Percentiles rank a stretch among this genome's conserved stretches.
Evolutionary conservation across 768 basidiomycete genomes (phyloP).

Genomic region (Russula virescens): DNA sequence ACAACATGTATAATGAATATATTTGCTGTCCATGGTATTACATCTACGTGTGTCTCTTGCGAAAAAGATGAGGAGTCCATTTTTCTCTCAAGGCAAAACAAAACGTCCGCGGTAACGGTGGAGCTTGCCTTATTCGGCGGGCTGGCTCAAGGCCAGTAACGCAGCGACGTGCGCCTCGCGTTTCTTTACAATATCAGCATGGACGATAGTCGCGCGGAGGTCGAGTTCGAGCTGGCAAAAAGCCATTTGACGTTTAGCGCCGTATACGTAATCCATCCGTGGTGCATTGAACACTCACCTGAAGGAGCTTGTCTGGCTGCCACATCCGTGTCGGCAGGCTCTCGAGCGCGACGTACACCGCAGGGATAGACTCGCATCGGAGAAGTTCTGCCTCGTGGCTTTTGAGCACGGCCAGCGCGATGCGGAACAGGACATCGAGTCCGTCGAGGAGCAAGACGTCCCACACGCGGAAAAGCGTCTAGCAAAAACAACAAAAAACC

Average conservation of each 20-base stretch:
- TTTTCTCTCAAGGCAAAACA: not conserved
- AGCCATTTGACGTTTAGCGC: too few species aligned
- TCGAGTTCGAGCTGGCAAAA: slow-evolving; percentile 48
- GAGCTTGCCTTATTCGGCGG: not conserved
- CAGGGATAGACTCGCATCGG: slow-evolving; percentile 76
- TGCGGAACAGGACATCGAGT: slow-evolving; percentile 83
- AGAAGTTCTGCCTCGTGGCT: slow-evolving; percentile 80
- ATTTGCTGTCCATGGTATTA: not conserved
- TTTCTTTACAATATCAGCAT: slow-evolving; percentile 48
- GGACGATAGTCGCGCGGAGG: slow-evolving; percentile 43
- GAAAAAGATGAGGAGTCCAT: not conserved
- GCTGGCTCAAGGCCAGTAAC: slow-evolving; percentile 31
- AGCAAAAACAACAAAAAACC: not conserved
- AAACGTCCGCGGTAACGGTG: not conserved
- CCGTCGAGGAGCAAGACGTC: slow-evolving; percentile 94
- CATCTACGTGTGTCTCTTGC: not conserved
- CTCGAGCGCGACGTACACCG: slow-evolving; percentile 85
- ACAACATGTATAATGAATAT: not conserved
- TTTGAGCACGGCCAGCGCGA: slow-evolving; percentile 82
- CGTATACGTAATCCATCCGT: too few species aligned
- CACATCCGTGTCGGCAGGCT: slow-evolving; percentile 90
- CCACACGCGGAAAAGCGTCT: slow-evolving; percentile 96
- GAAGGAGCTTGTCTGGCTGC: slow-evolving; percentile 85
- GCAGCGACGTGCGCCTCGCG: slow-evolving; percentile 45
- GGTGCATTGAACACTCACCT: slow-evolving; percentile 46